Evolutionary conservation across 2,329 filamentous ascomycete genomes (phyloP).

Genomic region (Chrysoporthe deuterocubensis): DNA sequence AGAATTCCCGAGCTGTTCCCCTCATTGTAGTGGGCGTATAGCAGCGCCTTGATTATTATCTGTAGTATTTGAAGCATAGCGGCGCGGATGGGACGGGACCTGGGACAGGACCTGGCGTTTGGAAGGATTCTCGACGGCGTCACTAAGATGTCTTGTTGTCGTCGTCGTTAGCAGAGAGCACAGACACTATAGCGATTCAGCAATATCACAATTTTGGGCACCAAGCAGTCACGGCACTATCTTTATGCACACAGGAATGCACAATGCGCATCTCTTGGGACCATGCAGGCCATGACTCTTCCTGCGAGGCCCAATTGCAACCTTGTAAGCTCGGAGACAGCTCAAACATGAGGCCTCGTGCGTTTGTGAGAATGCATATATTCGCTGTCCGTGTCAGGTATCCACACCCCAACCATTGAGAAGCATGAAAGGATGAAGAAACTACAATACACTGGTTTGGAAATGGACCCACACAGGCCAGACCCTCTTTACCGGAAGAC

Average conservation of each 20-base stretch:
- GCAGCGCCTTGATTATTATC: not conserved
- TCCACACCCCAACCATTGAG: constrained; percentile 17
- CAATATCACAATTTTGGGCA: not conserved
- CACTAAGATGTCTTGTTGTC: not conserved
- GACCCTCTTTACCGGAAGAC: not conserved
- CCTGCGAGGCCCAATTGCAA: not conserved
- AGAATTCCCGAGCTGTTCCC: not conserved
- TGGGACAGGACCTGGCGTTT: constrained; percentile 9
- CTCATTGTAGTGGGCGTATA: not conserved
- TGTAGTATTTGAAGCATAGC: constrained; percentile 22
- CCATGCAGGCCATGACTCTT: not conserved
- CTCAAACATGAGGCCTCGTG: not conserved
- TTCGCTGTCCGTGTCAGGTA: constrained; percentile 27
- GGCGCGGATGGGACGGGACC: constrained; percentile 1
- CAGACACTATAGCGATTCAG: not conserved
- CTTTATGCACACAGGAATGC: not conserved
- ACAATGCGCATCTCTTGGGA: not conserved
- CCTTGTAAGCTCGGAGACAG: not conserved
- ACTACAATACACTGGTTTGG: constrained; percentile 21
- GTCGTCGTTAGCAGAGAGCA: not conserved
- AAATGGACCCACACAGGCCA: constrained; percentile 4
- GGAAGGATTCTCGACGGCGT: not conserved
- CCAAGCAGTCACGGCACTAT: not conserved
- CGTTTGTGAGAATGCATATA: constrained; percentile 22
- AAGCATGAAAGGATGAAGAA: constrained; percentile 24